A percentile compares a stretch with the other conserved stretches of the same genome.
Evolutionary conservation across 2,329 filamentous ascomycete species (phyloP).

Genomic region (Pseudogymnoascus verrucosus): DNA sequence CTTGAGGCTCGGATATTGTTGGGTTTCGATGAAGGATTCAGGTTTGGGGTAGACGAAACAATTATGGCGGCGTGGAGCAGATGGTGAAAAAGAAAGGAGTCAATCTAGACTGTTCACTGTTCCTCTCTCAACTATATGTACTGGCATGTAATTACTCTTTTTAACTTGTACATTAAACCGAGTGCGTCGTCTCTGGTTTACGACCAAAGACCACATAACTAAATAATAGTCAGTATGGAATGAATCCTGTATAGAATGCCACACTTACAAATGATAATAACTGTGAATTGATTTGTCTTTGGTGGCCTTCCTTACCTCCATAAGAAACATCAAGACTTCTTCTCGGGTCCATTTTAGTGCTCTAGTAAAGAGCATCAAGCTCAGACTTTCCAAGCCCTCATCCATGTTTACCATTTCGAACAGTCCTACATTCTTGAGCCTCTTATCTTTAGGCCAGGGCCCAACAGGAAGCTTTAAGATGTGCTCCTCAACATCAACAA

Average conservation of each 20-base stretch:
- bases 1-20: too few relatives aligned
- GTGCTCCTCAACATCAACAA: slow-evolving; percentile 31
- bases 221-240: neutral
- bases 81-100: neutral
- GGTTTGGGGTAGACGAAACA: too few relatives aligned
- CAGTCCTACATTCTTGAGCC: slow-evolving; percentile 35
- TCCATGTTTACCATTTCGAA: neutral
- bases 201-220: neutral
- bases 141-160: neutral
- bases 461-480: slow-evolving; percentile 40
- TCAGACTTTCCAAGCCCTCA: neutral
- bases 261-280: neutral
- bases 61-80: too few relatives aligned
- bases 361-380: neutral
- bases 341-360: neutral
- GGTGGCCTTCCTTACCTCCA: neutral
- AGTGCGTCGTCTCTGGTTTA: neutral
- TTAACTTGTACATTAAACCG: neutral
- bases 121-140: neutral
- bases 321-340: neutral
- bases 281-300: neutral
- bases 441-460: slow-evolving; percentile 38
- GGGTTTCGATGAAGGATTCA: too few relatives aligned
- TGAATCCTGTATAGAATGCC: neutral
- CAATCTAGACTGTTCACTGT: neutral